A percentile compares a stretch with the other conserved stretches of the same genome.
Conservation (phyloP, 2,329 filamentous ascomycete species). For the Emergomyces orientalis region DNA sequence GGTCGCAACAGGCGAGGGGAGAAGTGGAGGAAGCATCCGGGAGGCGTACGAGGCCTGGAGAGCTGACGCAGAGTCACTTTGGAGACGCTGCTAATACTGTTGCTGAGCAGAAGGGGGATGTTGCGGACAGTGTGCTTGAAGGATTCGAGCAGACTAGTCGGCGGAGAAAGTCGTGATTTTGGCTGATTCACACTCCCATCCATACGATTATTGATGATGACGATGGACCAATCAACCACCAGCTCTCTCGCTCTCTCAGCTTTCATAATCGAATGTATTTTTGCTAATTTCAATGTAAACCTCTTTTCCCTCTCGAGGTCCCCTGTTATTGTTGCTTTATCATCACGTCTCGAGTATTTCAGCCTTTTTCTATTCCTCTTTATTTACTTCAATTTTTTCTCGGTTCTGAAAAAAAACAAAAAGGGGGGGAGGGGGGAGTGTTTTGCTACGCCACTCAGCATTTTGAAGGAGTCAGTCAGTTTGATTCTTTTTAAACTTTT, state of each 20-base stretch:
- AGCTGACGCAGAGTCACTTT: slow-evolving; percentile 23
- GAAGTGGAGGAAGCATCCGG: slow-evolving; percentile 14
- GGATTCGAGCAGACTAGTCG: slow-evolving; percentile 39
- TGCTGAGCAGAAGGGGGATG: slow-evolving; percentile 23
- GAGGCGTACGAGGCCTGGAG: slow-evolving; percentile 19
- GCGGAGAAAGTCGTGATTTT: slow-evolving; percentile 21
- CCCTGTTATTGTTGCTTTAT: not conserved
- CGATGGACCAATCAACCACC: not conserved
- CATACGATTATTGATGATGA: not conserved
- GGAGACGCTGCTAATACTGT: slow-evolving; percentile 14
- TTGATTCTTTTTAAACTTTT: not conserved
- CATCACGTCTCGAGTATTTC: not conserved
- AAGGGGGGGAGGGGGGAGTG: too few relatives aligned
- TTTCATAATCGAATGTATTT: not conserved
- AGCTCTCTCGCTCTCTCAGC: too few relatives aligned
- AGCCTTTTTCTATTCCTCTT: not conserved
- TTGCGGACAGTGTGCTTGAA: slow-evolving; percentile 42
- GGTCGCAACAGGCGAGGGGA: slow-evolving; percentile 11
- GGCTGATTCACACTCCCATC: not conserved
- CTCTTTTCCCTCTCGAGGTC: not conserved
- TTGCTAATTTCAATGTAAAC: not conserved
- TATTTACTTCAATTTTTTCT: not conserved
- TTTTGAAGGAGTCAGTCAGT: not conserved
- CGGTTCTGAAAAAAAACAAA: not conserved
- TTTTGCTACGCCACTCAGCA: slow-evolving; percentile 5